Base-by-base conservation (phyloP, 345 rosid species). In the Draba incana region DNA sequence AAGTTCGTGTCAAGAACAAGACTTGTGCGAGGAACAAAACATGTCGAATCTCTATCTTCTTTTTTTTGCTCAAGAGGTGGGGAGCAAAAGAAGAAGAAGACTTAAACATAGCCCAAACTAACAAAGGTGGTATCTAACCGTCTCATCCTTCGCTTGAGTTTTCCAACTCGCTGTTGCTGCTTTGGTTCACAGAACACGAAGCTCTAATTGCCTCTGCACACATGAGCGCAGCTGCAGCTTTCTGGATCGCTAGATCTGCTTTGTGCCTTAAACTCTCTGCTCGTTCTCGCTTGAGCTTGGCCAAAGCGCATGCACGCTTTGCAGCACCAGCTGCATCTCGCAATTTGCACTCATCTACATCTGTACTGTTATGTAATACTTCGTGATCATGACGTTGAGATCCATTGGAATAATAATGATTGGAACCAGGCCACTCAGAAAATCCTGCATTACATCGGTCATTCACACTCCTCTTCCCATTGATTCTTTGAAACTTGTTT, bases 161-260 rank as follows among this genome's bases (percentile, higher is more conserved):
- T 65, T 57, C 71, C 20, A 59, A 31, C 13, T n/a, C 60, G 9
- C 15, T 11, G 14, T 14, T 11, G n/a, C 57, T 59, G 49, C 35
- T 60, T 50, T 61, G 56, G 62, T 87, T 84, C 75, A 69, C 79
- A 16, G 78, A 83, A 59, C 87, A 75, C 59, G 90, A 76, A 66
- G 82, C 87, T 80, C 76, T 88, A 15, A 86, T 78, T 12, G 97
- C 96, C 68, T 94, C 98, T 16, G 98, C 98, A 77, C 84, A 86
- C 86, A 84, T 83, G 69, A 89, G 84, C 66, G 96, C 88, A 75
- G 79, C 86, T 75, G 86, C 89, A 61, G 98, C 99, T 81, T 83
- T 94, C 85, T 91, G 95, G 62, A 91, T 84, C 20, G 92, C 92
- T 64, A 91, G 70, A 78, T 91, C 98, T 66, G 98, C 99, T 77